A percentile compares a stretch with the other conserved stretches of the same genome.
Evolutionary conservation across 768 basidiomycete genomes (phyloP).

Genomic region (Rhodotorula paludigena): DNA sequence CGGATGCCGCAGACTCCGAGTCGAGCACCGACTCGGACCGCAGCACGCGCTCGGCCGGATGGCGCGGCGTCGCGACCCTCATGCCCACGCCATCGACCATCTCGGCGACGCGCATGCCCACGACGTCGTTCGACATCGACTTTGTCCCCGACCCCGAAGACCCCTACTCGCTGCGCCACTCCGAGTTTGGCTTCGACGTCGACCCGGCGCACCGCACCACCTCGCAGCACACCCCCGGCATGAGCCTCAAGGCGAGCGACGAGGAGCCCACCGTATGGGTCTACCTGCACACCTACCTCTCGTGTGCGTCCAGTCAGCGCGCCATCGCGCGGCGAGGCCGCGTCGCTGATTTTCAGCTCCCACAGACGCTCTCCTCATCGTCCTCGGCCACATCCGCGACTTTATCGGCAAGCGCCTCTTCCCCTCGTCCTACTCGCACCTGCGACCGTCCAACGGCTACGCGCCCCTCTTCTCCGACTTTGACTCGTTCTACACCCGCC

Average conservation of each 20-base stretch:
- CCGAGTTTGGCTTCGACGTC: constrained; percentile 38
- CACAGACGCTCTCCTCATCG: constrained; percentile 88
- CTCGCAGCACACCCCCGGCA: constrained; percentile 45
- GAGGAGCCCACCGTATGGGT: constrained; percentile 90
- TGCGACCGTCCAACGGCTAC: constrained; percentile 81
- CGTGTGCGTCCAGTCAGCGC: constrained; percentile 37
- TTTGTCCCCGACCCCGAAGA: constrained; percentile 26
- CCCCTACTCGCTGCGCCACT: constrained; percentile 30
- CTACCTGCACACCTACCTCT: constrained; percentile 79
- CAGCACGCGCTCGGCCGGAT: constrained; percentile 1
- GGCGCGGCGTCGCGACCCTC: constrained; percentile 29
- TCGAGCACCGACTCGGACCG: neutral
- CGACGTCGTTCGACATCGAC: constrained; percentile 35
- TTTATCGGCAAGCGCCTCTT: constrained; percentile 83
- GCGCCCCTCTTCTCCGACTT: constrained; percentile 96
- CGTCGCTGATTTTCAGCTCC: neutral
- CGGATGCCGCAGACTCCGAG: constrained; percentile 16
- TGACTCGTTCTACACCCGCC: constrained; percentile 97
- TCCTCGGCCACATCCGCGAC: constrained; percentile 86
- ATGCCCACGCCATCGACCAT: constrained; percentile 36
- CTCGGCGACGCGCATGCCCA: constrained; percentile 25
- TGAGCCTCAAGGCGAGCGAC: constrained; percentile 50
- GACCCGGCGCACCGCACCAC: constrained; percentile 34
- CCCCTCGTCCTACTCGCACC: constrained; percentile 66
- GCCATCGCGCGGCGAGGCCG: neutral